phyloP scores from a whole-genome alignment of 139 green algal genomes.

The Coccomyxa sp. region DNA sequence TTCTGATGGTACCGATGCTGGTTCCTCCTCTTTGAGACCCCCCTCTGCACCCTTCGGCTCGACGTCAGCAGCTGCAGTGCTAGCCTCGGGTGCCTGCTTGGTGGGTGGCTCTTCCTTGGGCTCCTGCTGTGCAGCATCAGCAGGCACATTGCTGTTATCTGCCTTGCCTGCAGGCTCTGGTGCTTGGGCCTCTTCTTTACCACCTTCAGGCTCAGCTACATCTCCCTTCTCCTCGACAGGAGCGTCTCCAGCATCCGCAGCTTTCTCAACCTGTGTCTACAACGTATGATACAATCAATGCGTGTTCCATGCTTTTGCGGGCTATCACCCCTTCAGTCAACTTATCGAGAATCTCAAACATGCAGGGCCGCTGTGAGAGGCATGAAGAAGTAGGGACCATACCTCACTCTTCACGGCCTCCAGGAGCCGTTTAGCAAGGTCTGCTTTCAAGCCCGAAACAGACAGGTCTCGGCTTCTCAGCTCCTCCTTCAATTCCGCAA shows the following conservation, averaged over 20 bases:
- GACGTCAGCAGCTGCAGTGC: not conserved
- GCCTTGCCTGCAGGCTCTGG: not conserved
- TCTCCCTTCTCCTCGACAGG: not conserved
- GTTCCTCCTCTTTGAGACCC: not conserved
- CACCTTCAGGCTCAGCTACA: not conserved
- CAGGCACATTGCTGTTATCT: not conserved
- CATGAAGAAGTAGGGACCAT: not conserved
- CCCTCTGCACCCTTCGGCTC: not conserved
- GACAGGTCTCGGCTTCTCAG: slow-evolving; percentile 34
- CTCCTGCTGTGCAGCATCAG: not conserved
- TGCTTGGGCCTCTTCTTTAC: no score
- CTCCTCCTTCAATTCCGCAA: slow-evolving; percentile 44
- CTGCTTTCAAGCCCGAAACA: slow-evolving; percentile 34
- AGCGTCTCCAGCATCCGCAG: not conserved
- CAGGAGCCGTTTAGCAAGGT: slow-evolving; percentile 30
- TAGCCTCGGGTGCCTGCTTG: not conserved
- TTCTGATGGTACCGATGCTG: not conserved
- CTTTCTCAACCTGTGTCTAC: not conserved
- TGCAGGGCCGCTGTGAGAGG: no score
- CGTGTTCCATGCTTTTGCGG: no score
- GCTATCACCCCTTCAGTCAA: no score
- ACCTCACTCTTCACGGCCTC: slow-evolving; percentile 18
- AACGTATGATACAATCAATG: not conserved
- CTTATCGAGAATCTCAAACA: no score
- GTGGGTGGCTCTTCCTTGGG: not conserved